These are phyloP conservation scores for Trapa bicornis DNA, from an alignment of 345 rosid genomes.

Conservation along the genomic window DNA sequence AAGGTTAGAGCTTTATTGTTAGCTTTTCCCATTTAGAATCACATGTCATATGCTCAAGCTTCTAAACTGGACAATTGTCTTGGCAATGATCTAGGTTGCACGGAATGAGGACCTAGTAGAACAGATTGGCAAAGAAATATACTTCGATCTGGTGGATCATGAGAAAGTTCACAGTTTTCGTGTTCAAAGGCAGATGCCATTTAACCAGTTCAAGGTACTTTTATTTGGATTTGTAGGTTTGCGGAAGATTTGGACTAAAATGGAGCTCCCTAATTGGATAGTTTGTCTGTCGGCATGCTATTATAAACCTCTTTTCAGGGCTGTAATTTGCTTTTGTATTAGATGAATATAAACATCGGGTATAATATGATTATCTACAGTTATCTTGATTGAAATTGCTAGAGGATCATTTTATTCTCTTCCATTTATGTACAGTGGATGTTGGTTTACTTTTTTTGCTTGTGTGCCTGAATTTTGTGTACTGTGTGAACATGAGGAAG, in stretches of 20 bases:
- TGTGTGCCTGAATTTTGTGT: background rate
- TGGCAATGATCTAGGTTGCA: slow-evolving; percentile 26
- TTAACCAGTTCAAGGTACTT: slow-evolving; percentile 37
- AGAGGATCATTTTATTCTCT: background rate
- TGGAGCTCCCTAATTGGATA: background rate
- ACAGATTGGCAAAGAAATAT: slow-evolving; percentile 51
- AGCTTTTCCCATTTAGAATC: slow-evolving; percentile 1
- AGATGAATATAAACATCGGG: background rate
- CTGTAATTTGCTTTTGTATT: background rate
- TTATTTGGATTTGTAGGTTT: background rate
- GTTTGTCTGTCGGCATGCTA: background rate
- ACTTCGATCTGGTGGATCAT: slow-evolving; percentile 57
- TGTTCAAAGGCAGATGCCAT: slow-evolving; percentile 38
- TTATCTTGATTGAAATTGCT: background rate
- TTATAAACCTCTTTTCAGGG: background rate
- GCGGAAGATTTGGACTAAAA: no score
- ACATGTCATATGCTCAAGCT: background rate
- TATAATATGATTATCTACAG: background rate
- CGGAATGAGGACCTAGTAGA: slow-evolving; percentile 35
- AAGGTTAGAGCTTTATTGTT: slow-evolving; percentile 21
- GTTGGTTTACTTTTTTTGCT: background rate
- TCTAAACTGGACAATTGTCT: background rate
- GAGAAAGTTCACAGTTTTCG: slow-evolving; percentile 50
- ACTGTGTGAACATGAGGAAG: background rate
- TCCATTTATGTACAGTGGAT: background rate